A percentile compares a stretch with the other conserved stretches of the same genome.
Evolutionary conservation across 164 flowering plant genomes (phyloP).

Genomic region (Annona cherimola): DNA sequence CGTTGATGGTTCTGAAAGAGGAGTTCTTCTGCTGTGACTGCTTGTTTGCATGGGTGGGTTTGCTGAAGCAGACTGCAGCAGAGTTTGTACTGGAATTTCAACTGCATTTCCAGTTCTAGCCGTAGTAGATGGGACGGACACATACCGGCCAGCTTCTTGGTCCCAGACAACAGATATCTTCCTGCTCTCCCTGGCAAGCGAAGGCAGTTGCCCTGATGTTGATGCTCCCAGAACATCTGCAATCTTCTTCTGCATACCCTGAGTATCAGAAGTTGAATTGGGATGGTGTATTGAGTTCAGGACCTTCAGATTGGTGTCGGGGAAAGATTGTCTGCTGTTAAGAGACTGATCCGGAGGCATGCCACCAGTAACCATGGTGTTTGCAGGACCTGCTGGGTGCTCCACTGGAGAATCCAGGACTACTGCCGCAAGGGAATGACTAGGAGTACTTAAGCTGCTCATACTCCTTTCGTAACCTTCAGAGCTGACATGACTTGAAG

Average conservation of each 20-base stretch:
- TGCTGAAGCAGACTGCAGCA: conserved; percentile 27
- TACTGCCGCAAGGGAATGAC: conserved; percentile 66
- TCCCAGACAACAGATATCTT: conserved; percentile 94
- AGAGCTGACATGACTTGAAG: conserved; percentile 75
- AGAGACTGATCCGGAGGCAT: conserved; percentile 30
- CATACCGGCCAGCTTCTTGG: conserved; percentile 90
- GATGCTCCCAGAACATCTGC: conserved; percentile 27
- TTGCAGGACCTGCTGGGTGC: conserved; percentile 28
- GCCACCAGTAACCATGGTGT: conserved; percentile 24
- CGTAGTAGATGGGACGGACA: conserved; percentile 57
- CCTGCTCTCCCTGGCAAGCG: conserved; percentile 40
- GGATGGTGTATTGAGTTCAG: conserved; percentile 22
- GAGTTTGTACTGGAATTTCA: conserved; percentile 39
- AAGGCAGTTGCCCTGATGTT: conserved; percentile 26
- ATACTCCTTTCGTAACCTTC: conserved; percentile 81
- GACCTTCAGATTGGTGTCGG: conserved; percentile 19
- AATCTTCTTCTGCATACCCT: conserved; percentile 29
- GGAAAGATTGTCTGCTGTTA: conserved; percentile 24
- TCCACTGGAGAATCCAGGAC: conserved; percentile 67
- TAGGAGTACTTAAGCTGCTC: conserved; percentile 88
- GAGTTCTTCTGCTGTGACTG: conserved; percentile 28
- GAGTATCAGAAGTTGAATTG: conserved; percentile 45
- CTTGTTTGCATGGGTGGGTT: conserved; percentile 27
- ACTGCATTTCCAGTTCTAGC: conserved; percentile 29
- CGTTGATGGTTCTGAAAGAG: conserved; percentile 32